Evolutionary conservation across 768 basidiomycete genomes (phyloP).

Genomic region (Solioccasus polychromus): DNA sequence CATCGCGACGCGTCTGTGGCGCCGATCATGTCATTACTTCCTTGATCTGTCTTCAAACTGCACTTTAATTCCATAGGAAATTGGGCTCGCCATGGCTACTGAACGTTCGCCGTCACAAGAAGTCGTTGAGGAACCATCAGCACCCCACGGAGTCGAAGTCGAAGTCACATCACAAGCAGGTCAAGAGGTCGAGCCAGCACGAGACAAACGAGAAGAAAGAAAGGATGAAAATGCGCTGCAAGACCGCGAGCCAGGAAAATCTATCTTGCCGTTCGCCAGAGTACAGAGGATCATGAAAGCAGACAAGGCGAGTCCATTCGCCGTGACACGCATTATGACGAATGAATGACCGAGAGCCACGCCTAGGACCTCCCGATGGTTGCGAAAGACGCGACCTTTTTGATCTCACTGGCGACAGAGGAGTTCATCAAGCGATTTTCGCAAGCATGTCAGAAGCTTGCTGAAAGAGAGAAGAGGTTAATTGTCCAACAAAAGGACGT

Average conservation of each 20-base stretch:
- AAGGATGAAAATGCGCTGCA: constrained; percentile 14
- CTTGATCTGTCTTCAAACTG: too few relatives aligned
- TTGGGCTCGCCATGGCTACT: too few relatives aligned
- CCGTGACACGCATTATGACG: background rate
- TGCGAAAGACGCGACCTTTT: constrained; percentile 72
- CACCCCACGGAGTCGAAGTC: constrained; percentile 7
- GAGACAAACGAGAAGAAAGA: constrained; percentile 16
- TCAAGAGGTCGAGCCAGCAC: constrained; percentile 8
- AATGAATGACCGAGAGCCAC: constrained; percentile 1
- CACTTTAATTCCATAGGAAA: too few relatives aligned
- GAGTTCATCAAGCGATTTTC: constrained; percentile 79
- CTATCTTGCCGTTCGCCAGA: constrained; percentile 69
- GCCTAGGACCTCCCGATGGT: constrained; percentile 71
- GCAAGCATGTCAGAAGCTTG: constrained; percentile 67
- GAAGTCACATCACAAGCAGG: constrained; percentile 7
- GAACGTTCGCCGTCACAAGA: constrained; percentile 8
- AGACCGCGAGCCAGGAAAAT: constrained; percentile 57
- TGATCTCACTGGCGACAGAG: constrained; percentile 83
- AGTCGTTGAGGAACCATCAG: constrained; percentile 2
- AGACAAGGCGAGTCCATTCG: constrained; percentile 57
- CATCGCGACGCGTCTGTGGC: constrained; percentile 4
- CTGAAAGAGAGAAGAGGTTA: constrained; percentile 66
- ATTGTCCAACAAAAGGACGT: constrained; percentile 80
- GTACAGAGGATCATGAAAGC: constrained; percentile 86
- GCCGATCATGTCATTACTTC: too few relatives aligned